Evolutionary conservation across 768 basidiomycete species (phyloP), one percentile per base, ranked within the genome.

Genomic region (Rhodosporidiobolus odoratus): DNA sequence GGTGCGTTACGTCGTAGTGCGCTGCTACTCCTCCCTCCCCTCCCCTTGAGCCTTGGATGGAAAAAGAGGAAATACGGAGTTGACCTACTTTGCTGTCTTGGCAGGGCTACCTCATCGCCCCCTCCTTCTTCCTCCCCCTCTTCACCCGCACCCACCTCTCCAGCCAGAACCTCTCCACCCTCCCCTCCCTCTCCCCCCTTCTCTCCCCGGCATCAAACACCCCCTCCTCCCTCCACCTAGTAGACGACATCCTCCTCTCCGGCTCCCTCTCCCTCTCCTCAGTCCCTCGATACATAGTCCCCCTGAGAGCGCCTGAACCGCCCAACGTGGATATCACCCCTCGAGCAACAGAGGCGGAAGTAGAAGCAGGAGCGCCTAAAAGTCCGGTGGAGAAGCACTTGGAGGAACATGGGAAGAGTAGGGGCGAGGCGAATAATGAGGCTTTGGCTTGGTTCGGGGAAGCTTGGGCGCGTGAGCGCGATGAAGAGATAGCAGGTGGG

Each of bases 241-340:
- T 58, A 1, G 57, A 58, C 57, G 57, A 58, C 57, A 40, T 58
- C 57, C 38, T n/a, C n/a, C 57, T 58, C 57, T 58, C 57, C 37
- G 57, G 57, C 57, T n/a, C 19, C 19, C 57, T 58, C 57, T 23
- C 57, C 38, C n/a, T 16, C 37, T n/a, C 38, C 57, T 4, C 5
- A 10, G 30, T 41, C 9, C 38, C 57, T 13, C 57, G 57, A 10
- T 40, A n/a, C 25, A 40, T 58, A 23, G 57, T 58, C 25, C 57
- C 57, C 25, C 57, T 58, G 1, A 25, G 10, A 2, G 4, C 38
- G 30, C 57, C 57, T 2, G 38, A n/a, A 4, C 57, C 57, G 37
- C 57, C 57, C 10, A 58, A 40, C 38, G 7, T 58, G 25, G 57
- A 58, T n/a, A 58, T 58, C n/a, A 58, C 57, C 25, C 57, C 57